phyloP scores from a whole-genome alignment of 306 rosid species.

The Cucumis hystrix region DNA sequence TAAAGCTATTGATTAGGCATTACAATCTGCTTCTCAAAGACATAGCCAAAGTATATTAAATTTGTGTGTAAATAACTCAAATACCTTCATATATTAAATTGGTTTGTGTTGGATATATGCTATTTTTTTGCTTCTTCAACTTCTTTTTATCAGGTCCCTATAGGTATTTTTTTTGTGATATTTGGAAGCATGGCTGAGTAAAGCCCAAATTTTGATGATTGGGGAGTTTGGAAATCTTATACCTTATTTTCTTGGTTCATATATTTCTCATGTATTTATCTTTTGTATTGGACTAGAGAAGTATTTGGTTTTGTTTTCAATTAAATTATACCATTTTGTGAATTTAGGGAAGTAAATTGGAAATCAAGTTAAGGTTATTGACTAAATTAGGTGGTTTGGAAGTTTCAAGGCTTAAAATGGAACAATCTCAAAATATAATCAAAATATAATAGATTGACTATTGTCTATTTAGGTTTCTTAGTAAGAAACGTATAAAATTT shows the following conservation, averaged over 20 bases:
- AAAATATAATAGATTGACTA: no score
- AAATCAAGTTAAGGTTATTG: no score
- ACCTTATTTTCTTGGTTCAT: not conserved
- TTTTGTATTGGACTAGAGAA: no score
- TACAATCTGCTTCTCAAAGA: conserved; percentile 17
- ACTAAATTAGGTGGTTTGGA: not conserved
- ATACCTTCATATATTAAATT: conserved; percentile 9
- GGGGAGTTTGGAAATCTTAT: not conserved
- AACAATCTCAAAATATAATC: no score
- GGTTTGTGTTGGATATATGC: not conserved
- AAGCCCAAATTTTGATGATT: not conserved
- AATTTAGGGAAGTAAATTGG: no score
- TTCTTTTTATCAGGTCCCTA: not conserved
- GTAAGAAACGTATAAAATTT: no score
- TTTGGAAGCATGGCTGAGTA: not conserved
- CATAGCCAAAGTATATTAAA: conserved; percentile 6
- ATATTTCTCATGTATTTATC: not conserved
- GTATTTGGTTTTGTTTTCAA: no score
- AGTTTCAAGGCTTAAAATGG: not conserved
- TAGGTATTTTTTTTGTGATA: not conserved
- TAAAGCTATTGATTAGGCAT: conserved; percentile 20
- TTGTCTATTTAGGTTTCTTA: no score
- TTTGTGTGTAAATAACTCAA: conserved; percentile 14
- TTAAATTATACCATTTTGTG: no score
- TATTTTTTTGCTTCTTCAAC: not conserved